Conservation (phyloP, 495 filamentous ascomycete species). For the Lophiostoma macrostomum region DNA sequence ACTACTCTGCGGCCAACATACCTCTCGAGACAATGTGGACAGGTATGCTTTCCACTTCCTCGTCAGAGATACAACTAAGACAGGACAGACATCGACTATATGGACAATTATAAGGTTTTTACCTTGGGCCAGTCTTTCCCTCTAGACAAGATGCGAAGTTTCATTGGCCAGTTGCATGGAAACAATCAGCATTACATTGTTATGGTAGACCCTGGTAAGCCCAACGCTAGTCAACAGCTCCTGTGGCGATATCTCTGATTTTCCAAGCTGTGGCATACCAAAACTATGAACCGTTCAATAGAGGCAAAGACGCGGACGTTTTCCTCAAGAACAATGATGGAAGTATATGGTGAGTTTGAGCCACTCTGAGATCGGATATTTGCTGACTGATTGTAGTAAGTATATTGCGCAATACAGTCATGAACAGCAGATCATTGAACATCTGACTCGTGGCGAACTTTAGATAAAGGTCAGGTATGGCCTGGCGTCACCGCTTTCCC, state of each 20-base stretch:
- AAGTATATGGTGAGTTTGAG: no score
- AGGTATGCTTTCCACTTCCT: no score
- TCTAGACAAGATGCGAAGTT: constrained; percentile 60
- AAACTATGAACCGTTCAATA: constrained; percentile 63
- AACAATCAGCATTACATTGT: constrained; percentile 77
- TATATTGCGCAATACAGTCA: no score
- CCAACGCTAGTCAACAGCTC: not conserved
- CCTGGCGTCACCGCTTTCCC: constrained; percentile 77
- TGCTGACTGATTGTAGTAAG: no score
- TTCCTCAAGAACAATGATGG: constrained; percentile 67
- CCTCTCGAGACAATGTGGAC: constrained; percentile 90
- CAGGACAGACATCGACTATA: constrained; percentile 54
- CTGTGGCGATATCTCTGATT: constrained; percentile 1
- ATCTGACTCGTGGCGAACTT: no score
- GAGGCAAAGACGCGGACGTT: constrained; percentile 58
- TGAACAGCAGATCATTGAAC: no score
- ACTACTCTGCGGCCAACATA: constrained; percentile 72
- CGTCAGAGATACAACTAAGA: no score
- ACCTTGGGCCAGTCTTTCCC: constrained; percentile 74
- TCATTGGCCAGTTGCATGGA: constrained; percentile 68
- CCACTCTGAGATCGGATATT: no score
- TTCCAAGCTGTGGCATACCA: constrained; percentile 70
- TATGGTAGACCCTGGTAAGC: constrained; percentile 71
- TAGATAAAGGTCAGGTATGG: constrained; percentile 80
- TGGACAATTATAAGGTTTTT: constrained; percentile 59